These are phyloP conservation scores for Colletotrichum sp. DNA, from an alignment of 2,329 filamentous ascomycete genomes.

Conservation along the genomic window DNA sequence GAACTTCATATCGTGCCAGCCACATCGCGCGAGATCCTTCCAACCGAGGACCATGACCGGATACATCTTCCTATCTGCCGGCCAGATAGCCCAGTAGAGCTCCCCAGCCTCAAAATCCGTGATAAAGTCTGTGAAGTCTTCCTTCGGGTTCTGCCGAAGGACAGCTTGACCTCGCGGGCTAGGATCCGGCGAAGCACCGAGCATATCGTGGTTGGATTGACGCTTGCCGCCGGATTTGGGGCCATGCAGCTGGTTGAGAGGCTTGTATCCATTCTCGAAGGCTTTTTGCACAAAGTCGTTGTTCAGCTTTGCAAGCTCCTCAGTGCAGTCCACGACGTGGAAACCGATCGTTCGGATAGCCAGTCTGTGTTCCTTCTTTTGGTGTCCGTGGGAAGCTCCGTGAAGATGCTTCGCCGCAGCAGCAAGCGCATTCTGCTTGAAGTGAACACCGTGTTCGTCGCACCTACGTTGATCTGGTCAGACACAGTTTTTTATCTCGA, in stretches of 20 bases:
- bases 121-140: background rate
- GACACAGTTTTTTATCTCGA: background rate
- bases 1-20: conserved; percentile 3
- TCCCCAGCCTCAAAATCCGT: conserved; percentile 18
- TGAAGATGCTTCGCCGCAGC: conserved; percentile 24
- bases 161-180: background rate
- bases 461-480: conserved; percentile 1
- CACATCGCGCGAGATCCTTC: conserved; percentile 14
- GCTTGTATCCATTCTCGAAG: conserved; percentile 21
- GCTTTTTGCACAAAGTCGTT: conserved; percentile 19
- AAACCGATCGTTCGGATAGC: conserved; percentile 21
- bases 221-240: conserved; percentile 17
- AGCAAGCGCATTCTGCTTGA: conserved; percentile 17
- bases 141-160: background rate
- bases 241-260: conserved; percentile 15
- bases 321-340: conserved; percentile 20
- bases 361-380: conserved; percentile 1
- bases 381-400: conserved; percentile 12
- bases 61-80: conserved; percentile 12
- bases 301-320: conserved; percentile 13
- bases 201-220: background rate
- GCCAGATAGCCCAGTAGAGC: conserved; percentile 21
- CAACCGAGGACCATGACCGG: conserved; percentile 23
- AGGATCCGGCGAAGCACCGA: background rate
- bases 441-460: conserved; percentile 24